These are phyloP conservation scores for Pachysandra terminalis DNA, from an alignment of 164 flowering plant species.

Conservation along the genomic window DNA sequence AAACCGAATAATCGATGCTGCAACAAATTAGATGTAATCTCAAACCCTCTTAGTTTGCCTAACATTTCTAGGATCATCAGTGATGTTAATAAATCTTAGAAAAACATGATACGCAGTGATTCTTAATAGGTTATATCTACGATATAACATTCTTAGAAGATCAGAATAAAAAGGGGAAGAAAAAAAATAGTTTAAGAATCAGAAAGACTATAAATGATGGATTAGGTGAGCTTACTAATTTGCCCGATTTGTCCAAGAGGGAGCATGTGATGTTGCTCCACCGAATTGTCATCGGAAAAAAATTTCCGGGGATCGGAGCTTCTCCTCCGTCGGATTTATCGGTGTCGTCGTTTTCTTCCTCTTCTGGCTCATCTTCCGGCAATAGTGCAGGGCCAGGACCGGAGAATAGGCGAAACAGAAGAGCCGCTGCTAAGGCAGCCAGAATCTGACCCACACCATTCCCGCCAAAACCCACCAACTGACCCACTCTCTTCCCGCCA, in stretches of 20 bases:
- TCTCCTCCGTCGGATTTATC: slow-evolving; percentile 31
- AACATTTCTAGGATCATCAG: neutral
- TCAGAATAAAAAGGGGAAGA: too few species aligned
- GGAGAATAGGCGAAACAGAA: slow-evolving; percentile 71
- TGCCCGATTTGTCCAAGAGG: slow-evolving; percentile 64
- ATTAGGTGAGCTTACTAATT: slow-evolving; percentile 44
- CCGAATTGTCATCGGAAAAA: slow-evolving; percentile 63
- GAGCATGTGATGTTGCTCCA: slow-evolving; percentile 85
- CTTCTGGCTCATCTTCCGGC: slow-evolving; percentile 38
- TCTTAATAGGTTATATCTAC: too few species aligned
- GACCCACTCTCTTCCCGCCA: slow-evolving; percentile 39
- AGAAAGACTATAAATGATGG: neutral
- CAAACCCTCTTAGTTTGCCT: neutral
- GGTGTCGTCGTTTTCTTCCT: slow-evolving; percentile 18
- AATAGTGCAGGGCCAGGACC: slow-evolving; percentile 56
- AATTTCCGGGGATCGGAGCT: slow-evolving; percentile 34
- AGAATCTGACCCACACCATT: slow-evolving; percentile 73
- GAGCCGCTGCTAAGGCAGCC: slow-evolving; percentile 74
- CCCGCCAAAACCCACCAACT: slow-evolving; percentile 45
- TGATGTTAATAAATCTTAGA: too few species aligned
- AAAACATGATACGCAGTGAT: too few species aligned
- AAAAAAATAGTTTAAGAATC: neutral
- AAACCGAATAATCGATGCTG: neutral
- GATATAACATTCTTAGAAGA: too few species aligned
- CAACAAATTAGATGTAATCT: neutral